These are phyloP conservation scores for Nicotiana rustica DNA, from an alignment of 305 asterid genomes.

Conservation along the genomic window DNA sequence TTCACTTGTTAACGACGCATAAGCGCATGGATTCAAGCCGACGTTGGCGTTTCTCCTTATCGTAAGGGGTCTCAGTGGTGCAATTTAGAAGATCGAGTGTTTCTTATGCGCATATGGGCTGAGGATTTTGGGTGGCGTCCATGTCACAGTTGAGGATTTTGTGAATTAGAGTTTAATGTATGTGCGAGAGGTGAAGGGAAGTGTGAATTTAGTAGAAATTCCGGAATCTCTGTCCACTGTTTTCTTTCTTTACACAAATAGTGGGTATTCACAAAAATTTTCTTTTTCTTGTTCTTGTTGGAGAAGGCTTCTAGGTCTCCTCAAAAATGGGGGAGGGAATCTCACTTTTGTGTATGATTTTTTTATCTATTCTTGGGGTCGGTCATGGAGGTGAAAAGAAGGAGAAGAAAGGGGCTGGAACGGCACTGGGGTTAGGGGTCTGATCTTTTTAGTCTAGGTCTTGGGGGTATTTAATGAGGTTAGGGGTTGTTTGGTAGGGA, in stretches of 20 bases:
- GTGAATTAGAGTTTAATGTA: neutral
- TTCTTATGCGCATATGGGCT: constrained; percentile 63
- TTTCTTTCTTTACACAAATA: too few species aligned
- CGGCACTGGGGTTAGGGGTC: too few species aligned
- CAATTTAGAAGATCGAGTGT: constrained; percentile 69
- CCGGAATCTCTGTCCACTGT: neutral
- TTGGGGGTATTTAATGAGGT: too few species aligned
- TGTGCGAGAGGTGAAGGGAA: neutral
- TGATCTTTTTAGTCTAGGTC: too few species aligned
- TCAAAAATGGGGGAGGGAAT: too few species aligned
- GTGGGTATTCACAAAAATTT: neutral
- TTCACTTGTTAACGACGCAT: constrained; percentile 58
- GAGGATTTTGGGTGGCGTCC: constrained; percentile 52
- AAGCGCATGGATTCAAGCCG: constrained; percentile 65
- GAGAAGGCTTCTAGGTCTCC: too few species aligned
- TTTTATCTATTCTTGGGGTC: too few species aligned
- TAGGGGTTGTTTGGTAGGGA: too few species aligned
- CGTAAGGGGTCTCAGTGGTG: constrained; percentile 58
- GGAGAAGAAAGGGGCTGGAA: too few species aligned
- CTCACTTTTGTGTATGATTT: too few species aligned
- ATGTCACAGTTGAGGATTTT: constrained; percentile 34
- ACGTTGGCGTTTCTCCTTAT: constrained; percentile 58
- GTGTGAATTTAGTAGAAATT: neutral
- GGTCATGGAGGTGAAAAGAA: too few species aligned
- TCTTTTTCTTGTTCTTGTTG: neutral